These are phyloP conservation scores for Talaromyces atroroseus DNA, from an alignment of 2,329 filamentous ascomycete genomes.

Conservation along the genomic window DNA sequence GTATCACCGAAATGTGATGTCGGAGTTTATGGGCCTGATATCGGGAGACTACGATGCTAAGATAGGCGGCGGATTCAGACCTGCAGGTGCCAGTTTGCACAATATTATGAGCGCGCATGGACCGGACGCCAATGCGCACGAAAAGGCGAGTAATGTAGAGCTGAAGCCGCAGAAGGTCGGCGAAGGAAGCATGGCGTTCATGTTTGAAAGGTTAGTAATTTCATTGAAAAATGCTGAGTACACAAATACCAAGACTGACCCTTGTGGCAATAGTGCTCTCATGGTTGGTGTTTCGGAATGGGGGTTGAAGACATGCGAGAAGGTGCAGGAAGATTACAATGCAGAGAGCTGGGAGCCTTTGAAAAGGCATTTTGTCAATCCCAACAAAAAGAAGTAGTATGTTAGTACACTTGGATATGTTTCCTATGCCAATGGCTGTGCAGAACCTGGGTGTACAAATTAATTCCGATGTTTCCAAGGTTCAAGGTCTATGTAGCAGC, in stretches of 20 bases:
- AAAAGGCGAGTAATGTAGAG: constrained; percentile 49
- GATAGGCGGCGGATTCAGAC: constrained; percentile 52
- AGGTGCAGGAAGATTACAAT: constrained; percentile 68
- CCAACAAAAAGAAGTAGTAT: constrained; percentile 18
- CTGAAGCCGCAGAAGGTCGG: constrained; percentile 53
- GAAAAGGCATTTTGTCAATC: constrained; percentile 57
- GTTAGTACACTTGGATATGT: background rate
- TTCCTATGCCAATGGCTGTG: too few species aligned
- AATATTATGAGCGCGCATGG: constrained; percentile 69
- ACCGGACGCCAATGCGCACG: constrained; percentile 52
- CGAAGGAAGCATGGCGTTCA: constrained; percentile 59
- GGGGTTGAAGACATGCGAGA: constrained; percentile 64
- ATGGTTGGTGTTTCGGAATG: constrained; percentile 71
- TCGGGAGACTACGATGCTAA: constrained; percentile 58
- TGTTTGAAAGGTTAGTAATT: constrained; percentile 52
- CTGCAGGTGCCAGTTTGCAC: constrained; percentile 59
- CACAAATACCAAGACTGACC: constrained; percentile 31
- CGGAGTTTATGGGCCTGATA: constrained; percentile 62
- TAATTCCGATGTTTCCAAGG: too few species aligned
- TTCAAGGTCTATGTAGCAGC: too few species aligned
- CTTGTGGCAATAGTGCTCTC: constrained; percentile 41
- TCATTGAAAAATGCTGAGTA: background rate
- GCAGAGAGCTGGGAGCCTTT: constrained; percentile 73
- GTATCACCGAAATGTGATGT: constrained; percentile 62
- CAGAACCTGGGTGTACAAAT: too few species aligned